Evolutionary conservation across 2,329 filamentous ascomycete species (phyloP).

Genomic region (Colletotrichum plurivorum): DNA sequence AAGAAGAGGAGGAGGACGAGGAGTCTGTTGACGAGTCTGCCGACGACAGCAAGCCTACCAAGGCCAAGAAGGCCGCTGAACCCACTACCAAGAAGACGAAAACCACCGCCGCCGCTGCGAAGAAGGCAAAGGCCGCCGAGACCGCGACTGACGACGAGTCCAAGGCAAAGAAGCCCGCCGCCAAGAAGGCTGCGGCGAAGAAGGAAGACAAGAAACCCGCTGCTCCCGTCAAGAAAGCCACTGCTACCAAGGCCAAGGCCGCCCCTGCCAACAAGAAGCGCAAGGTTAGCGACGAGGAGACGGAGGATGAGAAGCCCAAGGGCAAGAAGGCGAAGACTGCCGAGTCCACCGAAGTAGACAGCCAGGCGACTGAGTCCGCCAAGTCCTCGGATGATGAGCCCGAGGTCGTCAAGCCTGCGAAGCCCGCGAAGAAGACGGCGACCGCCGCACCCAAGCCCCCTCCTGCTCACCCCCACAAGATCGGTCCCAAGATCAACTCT

Average conservation of each 20-base stretch:
- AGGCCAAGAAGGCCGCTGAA: conserved; percentile 52
- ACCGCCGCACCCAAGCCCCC: conserved; percentile 36
- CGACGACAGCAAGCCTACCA: conserved; percentile 29
- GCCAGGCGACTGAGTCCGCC: conserved; percentile 37
- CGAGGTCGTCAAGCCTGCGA: conserved; percentile 33
- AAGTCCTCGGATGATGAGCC: conserved; percentile 37
- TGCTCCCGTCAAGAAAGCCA: conserved; percentile 50
- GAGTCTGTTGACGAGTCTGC: conserved; percentile 21
- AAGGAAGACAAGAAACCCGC: conserved; percentile 61
- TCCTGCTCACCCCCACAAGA: conserved; percentile 35
- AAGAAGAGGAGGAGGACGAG: conserved; percentile 15
- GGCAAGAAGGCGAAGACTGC: conserved; percentile 42
- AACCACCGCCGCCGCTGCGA: conserved; percentile 32
- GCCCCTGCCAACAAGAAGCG: conserved; percentile 41
- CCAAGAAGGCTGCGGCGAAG: conserved; percentile 67
- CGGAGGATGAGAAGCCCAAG: conserved; percentile 42
- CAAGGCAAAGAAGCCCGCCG: conserved; percentile 58
- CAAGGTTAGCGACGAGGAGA: conserved; percentile 38
- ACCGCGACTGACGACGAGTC: conserved; percentile 49
- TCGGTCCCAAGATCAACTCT: conserved; percentile 63
- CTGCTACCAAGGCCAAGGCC: conserved; percentile 29
- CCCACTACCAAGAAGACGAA: conserved; percentile 36
- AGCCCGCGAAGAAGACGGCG: conserved; percentile 40
- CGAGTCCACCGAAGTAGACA: conserved; percentile 33
- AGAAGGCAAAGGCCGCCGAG: conserved; percentile 62